Evolutionary conservation across 2,329 filamentous ascomycete species (phyloP).

Genomic region (Penicillium thymicola): DNA sequence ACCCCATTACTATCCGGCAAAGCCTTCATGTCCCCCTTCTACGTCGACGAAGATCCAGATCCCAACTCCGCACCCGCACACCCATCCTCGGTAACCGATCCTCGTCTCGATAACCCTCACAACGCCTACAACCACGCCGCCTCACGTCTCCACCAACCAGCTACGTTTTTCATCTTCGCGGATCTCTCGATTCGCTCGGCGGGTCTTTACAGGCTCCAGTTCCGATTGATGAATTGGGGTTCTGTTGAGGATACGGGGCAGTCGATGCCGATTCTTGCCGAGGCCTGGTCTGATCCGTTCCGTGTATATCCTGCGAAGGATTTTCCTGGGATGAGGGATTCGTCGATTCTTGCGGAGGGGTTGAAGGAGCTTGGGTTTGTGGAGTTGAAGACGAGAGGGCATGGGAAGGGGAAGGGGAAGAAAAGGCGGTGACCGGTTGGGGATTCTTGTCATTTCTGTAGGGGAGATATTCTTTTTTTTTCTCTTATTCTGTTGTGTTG

Average conservation of each 20-base stretch:
- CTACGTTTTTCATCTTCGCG: conserved; percentile 48
- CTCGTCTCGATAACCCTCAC: not conserved
- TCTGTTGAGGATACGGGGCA: conserved; percentile 33
- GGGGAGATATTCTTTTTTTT: not conserved
- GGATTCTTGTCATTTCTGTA: too few species aligned
- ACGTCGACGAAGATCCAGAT: conserved; percentile 43
- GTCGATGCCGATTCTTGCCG: conserved; percentile 38
- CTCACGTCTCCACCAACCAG: conserved; percentile 28
- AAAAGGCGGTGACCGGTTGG: conserved; percentile 18
- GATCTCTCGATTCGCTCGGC: conserved; percentile 47
- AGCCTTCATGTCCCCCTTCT: conserved; percentile 44
- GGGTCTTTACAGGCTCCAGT: conserved; percentile 45
- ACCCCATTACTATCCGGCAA: conserved; percentile 38
- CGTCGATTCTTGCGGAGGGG: conserved; percentile 37
- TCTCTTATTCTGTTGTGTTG: not conserved
- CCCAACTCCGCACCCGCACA: conserved; percentile 41
- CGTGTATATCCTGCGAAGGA: conserved; percentile 44
- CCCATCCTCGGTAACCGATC: conserved; percentile 24
- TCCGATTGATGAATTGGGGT: conserved; percentile 45
- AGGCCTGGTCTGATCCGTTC: conserved; percentile 42
- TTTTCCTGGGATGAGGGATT: conserved; percentile 44
- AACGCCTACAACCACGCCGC: conserved; percentile 10
- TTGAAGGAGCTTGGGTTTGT: conserved; percentile 42
- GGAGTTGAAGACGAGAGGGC: conserved; percentile 41
- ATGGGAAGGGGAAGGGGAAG: conserved; percentile 35